A percentile compares a stretch with the other conserved stretches of the same genome.
phyloP scores from a whole-genome alignment of 768 basidiomycete species.

The Tulasnella sp. region DNA sequence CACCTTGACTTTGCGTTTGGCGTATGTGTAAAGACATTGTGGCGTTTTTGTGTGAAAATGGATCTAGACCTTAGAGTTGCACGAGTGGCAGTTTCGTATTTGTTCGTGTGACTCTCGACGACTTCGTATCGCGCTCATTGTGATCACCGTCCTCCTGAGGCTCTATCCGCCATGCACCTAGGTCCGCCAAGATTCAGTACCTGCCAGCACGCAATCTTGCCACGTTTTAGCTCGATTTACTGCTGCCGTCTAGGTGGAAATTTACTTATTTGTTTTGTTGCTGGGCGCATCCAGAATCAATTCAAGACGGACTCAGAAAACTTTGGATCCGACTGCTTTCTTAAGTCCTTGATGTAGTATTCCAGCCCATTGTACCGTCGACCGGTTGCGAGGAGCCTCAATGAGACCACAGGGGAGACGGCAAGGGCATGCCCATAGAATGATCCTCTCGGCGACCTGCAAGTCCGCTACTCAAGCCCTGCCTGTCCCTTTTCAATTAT shows the following conservation, averaged over 20 bases:
- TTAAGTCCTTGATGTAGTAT: background rate
- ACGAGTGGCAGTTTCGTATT: background rate
- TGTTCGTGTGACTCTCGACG: background rate
- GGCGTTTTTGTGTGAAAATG: background rate
- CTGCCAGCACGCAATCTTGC: background rate
- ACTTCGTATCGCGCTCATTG: no score
- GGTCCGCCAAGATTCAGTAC: background rate
- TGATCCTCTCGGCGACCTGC: background rate
- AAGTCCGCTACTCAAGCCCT: background rate
- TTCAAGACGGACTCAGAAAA: background rate
- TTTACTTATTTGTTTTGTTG: background rate
- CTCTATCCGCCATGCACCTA: background rate
- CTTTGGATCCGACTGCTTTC: background rate
- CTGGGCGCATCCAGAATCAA: background rate
- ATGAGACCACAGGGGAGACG: background rate
- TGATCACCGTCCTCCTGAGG: background rate
- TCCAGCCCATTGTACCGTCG: background rate
- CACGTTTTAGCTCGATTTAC: no score
- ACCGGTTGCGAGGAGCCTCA: background rate
- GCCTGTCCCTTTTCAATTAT: background rate
- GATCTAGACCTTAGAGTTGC: background rate
- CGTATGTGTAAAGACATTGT: constrained; percentile 29
- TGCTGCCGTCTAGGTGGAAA: background rate
- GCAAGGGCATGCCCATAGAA: background rate
- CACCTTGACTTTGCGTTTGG: constrained; percentile 50